phyloP scores from a whole-genome alignment of 2,329 filamentous ascomycete species.

The Neospermospora avenae region DNA sequence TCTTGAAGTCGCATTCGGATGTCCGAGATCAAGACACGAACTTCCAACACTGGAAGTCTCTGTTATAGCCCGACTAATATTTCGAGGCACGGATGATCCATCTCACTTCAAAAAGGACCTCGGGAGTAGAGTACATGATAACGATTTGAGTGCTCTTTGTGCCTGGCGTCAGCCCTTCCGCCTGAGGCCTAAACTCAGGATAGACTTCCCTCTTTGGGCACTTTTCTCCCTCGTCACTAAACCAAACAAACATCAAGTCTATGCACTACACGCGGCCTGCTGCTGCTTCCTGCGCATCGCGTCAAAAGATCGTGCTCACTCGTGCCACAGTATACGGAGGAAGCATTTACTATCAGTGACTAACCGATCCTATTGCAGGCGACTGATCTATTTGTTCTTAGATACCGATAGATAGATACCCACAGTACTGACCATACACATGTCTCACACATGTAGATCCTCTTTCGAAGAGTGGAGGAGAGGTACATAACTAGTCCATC shows the following conservation, averaged over 20 bases:
- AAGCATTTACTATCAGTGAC: conserved; percentile 9
- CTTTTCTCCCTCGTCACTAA: background rate
- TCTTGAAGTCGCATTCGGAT: no score
- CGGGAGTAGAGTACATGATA: no score
- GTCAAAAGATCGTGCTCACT: conserved; percentile 2
- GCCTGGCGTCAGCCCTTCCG: background rate
- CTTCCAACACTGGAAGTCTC: no score
- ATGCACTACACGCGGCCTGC: background rate
- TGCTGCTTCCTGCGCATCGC: background rate
- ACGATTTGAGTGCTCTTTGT: no score
- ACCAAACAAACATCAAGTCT: background rate
- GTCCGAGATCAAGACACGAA: no score
- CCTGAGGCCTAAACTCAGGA: conserved; percentile 3
- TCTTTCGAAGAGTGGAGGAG: conserved; percentile 6
- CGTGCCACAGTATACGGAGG: no score
- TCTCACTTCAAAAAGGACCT: no score
- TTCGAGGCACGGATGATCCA: no score
- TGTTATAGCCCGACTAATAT: no score
- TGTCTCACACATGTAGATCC: conserved; percentile 3
- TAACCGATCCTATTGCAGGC: conserved; percentile 8
- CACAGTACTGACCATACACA: background rate
- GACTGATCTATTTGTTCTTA: background rate
- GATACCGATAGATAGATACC: background rate
- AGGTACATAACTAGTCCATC: background rate
- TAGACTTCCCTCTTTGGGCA: background rate